Evolutionary conservation across 805 yeast species (phyloP), one percentile per base, ranked within the genome.

Genomic region (Saturnispora sekii): DNA sequence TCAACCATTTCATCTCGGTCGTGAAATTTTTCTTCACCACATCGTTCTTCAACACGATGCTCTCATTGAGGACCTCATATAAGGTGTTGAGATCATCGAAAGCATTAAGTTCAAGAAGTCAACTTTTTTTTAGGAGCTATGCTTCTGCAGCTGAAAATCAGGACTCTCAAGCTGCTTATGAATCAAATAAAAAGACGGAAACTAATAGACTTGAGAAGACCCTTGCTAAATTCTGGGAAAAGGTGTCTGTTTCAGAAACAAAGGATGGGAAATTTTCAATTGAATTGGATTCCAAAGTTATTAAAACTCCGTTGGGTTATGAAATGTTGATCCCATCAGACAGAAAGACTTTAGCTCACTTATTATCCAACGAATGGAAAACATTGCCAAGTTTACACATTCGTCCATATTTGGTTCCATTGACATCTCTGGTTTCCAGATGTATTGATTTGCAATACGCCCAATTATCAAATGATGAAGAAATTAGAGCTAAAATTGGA

Each of bases 311-410:
- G 0, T 62, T 79, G 42, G 97, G 97, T 3, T 71, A 79, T 60
- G 71, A 74, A 18, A 62, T 93, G 41, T 64, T 76, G 1, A 64
- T 93, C 11, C 95, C 96, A 4, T 56, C 59, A 21, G 50, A 65
- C 7, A 80, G 81, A 56, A 66, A 67, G 48, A 64, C 76, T 9
- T 66, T 93, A 51, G 96, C 96, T 0, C 70, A 79, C 50, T 62
- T 90, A 54, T 68, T 93, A 32, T 79, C 79, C 34, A 86, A 86
- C 56, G 99, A 93, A 64, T 93, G 98, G 98, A 72, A 77, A 45
- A 73, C 74, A 35, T 65, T 93, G 46, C 75, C 90, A 3, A 72
- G 72, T 46, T 69, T 81, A 49, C 68, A 75, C 39, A 76, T 89
- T 55, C 84, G 82, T 61, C 81, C 88, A 14, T 85, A 83, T 57